phyloP scores from a whole-genome alignment of 208 protist species.

The Trypanosomatidae sp. region DNA sequence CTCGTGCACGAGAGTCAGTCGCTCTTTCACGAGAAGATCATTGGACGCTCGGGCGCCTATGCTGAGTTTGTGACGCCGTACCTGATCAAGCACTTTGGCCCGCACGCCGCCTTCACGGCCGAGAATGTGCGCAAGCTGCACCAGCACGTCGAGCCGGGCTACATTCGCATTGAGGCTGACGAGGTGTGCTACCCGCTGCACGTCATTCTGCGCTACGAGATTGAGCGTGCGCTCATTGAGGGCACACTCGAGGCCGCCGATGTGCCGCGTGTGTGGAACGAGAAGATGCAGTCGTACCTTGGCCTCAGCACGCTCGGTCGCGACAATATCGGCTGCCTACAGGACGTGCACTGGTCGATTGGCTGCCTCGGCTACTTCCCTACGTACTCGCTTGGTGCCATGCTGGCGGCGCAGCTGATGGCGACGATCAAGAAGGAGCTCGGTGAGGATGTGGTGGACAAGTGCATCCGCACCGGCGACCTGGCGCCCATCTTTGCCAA shows the following conservation, averaged over 20 bases:
- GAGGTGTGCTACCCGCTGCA: conserved; percentile 88
- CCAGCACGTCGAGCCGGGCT: conserved; percentile 44
- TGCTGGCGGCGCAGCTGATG: conserved; percentile 77
- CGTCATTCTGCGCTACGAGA: conserved; percentile 83
- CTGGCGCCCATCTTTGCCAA: conserved; percentile 33
- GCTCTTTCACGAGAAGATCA: conserved; percentile 74
- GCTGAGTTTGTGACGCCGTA: conserved; percentile 33
- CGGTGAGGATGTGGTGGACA: conserved; percentile 26
- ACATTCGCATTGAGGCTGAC: conserved; percentile 77
- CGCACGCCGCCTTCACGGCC: conserved; percentile 25
- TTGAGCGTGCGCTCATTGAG: conserved; percentile 76
- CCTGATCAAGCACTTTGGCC: conserved; percentile 24
- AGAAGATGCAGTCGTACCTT: conserved; percentile 79
- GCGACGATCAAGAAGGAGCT: conserved; percentile 46
- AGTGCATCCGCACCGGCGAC: conserved; percentile 37
- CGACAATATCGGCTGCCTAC: conserved; percentile 61
- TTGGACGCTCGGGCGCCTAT: conserved; percentile 41
- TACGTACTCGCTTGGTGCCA: conserved; percentile 73
- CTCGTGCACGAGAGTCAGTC: conserved; percentile 87
- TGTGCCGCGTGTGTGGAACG: conserved; percentile 68
- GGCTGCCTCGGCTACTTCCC: conserved; percentile 83
- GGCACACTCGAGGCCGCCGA: conserved; percentile 65
- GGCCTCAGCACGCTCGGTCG: conserved; percentile 62
- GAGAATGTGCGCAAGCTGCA: conserved; percentile 33
- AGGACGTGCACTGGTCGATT: conserved; percentile 83